Evolutionary conservation across 352 stramenopile genomes (phyloP).

Genomic region (Plasmopara muralis): DNA sequence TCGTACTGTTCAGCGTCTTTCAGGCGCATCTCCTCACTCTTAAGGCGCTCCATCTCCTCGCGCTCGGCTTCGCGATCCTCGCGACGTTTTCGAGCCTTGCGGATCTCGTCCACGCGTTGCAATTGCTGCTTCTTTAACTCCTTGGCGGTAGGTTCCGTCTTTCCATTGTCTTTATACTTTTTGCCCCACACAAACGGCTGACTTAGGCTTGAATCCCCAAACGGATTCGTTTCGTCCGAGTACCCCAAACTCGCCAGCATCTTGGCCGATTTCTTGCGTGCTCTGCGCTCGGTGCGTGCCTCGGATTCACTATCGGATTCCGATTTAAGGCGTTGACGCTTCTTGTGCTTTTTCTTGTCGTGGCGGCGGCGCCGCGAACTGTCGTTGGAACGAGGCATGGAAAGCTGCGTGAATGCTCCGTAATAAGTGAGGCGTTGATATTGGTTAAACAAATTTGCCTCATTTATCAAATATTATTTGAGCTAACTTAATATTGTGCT

Average conservation of each 20-base stretch:
- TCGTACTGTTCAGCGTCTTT: constrained; percentile 95
- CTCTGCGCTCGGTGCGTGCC: constrained; percentile 44
- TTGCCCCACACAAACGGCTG: constrained; percentile 97
- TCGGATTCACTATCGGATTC: constrained; percentile 31
- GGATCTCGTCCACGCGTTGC: constrained; percentile 92
- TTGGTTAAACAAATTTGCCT: too few relatives aligned
- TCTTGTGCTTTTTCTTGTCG: constrained; percentile 32
- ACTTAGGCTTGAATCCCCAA: constrained; percentile 95
- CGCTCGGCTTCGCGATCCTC: constrained; percentile 86
- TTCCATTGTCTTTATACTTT: constrained; percentile 73
- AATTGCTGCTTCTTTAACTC: constrained; percentile 69
- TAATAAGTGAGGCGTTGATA: too few relatives aligned
- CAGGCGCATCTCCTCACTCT: constrained; percentile 92
- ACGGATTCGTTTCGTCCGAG: constrained; percentile 98
- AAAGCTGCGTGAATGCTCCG: not conserved
- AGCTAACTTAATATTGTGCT: too few relatives aligned
- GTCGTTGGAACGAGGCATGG: constrained; percentile 14
- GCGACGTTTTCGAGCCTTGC: constrained; percentile 89
- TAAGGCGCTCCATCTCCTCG: constrained; percentile 94
- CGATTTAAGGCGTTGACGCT: constrained; percentile 17
- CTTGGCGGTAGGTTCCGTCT: constrained; percentile 27
- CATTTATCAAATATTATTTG: too few relatives aligned
- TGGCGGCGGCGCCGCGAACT: constrained; percentile 5
- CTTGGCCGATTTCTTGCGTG: constrained; percentile 67
- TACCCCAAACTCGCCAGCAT: constrained; percentile 90